Conservation (phyloP, 805 yeast genomes). For the Cyberlindnera bimundalis region DNA sequence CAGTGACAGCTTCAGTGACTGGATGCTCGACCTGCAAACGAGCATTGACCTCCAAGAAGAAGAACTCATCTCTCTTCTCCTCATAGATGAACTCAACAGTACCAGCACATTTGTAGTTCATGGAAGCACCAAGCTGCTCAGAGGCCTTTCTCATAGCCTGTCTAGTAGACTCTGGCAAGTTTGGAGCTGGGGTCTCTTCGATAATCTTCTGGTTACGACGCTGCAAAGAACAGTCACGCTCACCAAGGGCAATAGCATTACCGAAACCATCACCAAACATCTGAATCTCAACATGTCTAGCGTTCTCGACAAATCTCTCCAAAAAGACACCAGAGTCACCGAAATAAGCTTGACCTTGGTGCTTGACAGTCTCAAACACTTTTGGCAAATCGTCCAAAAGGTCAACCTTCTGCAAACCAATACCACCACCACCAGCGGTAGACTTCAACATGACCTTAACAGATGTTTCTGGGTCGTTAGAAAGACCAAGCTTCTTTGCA, state of each 20-base stretch:
- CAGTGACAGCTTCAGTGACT: constrained; percentile 92
- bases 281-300: constrained; percentile 96
- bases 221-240: constrained; percentile 96
- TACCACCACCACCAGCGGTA: constrained; percentile 99
- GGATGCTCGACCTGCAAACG: constrained; percentile 98
- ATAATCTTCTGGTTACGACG: constrained; percentile 95
- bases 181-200: constrained; percentile 98
- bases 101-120: constrained; percentile 96
- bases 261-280: constrained; percentile 96
- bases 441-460: constrained; percentile 96
- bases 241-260: constrained; percentile 89
- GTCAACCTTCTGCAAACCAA: constrained; percentile 93
- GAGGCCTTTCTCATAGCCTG: constrained; percentile 75
- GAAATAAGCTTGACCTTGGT: constrained; percentile 89
- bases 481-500: constrained; percentile 61
- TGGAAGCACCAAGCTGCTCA: constrained; percentile 72
- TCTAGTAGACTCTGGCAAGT: constrained; percentile 78
- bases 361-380: constrained; percentile 87
- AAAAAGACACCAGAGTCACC: constrained; percentile 95
- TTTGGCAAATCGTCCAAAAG: constrained; percentile 73
- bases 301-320: constrained; percentile 91
- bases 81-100: constrained; percentile 96
- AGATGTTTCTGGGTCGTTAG: constrained; percentile 34
- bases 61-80: constrained; percentile 79
- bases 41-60: constrained; percentile 94